These are phyloP conservation scores for Darksidea phi DNA, from an alignment of 495 filamentous ascomycete genomes.

Conservation along the genomic window DNA sequence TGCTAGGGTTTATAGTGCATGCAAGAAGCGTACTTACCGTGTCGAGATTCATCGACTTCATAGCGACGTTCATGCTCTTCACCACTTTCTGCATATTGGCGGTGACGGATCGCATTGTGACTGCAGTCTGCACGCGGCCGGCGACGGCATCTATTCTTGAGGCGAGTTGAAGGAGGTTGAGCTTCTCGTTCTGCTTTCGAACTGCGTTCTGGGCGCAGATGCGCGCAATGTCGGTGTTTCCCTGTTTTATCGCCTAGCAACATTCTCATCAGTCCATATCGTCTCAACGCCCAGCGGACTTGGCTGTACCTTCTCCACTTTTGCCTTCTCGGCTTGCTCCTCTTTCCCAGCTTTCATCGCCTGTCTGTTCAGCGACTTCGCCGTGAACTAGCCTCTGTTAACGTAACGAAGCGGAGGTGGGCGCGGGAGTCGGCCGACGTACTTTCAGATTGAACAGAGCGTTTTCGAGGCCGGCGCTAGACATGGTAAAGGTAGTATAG, in stretches of 20 bases:
- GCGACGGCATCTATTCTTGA: conserved; percentile 63
- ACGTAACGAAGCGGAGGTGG: too few relatives aligned
- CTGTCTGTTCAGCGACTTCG: conserved; percentile 79
- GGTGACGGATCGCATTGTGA: conserved; percentile 65
- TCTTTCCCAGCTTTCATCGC: conserved; percentile 79
- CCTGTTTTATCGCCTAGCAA: conserved; percentile 56
- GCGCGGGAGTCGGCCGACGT: background rate
- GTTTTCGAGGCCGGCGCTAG: conserved; percentile 55
- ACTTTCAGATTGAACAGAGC: conserved; percentile 66
- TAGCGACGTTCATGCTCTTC: conserved; percentile 62
- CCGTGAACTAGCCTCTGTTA: conserved; percentile 62
- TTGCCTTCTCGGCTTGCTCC: conserved; percentile 75
- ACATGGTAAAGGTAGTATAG: conserved; percentile 47
- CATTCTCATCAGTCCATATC: background rate
- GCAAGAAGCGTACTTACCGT: conserved; percentile 44
- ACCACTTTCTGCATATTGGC: conserved; percentile 65
- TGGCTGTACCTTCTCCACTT: conserved; percentile 69
- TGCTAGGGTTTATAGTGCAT: background rate
- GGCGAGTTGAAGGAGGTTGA: conserved; percentile 60
- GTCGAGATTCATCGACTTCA: conserved; percentile 71
- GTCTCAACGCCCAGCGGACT: background rate
- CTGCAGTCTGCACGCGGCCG: conserved; percentile 62
- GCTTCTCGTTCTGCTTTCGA: conserved; percentile 69
- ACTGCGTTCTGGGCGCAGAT: conserved; percentile 84
- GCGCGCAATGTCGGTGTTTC: conserved; percentile 73